phyloP scores from a whole-genome alignment of 345 rosid species.

The Rhizophora apiculata region DNA sequence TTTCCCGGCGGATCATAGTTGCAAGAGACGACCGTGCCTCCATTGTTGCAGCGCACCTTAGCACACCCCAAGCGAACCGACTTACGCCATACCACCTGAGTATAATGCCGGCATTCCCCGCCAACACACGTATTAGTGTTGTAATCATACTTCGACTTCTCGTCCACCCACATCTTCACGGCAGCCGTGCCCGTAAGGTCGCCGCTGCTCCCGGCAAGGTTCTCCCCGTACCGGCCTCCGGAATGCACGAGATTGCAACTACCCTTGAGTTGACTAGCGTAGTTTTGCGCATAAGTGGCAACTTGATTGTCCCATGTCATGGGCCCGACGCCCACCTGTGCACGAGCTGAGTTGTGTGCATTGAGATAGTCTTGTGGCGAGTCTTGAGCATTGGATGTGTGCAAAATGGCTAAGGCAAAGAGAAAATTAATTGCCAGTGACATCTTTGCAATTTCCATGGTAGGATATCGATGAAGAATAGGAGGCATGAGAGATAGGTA shows the following conservation, averaged over 20 bases:
- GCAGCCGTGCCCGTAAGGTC: conserved; percentile 9
- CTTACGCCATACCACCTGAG: conserved; percentile 30
- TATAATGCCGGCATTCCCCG: conserved; percentile 28
- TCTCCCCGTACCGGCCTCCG: conserved; percentile 14
- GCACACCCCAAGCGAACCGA: conserved; percentile 21
- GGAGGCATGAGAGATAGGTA: neutral
- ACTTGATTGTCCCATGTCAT: conserved; percentile 12
- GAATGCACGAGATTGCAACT: conserved; percentile 17
- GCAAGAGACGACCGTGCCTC: conserved; percentile 25
- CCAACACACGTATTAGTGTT: conserved; percentile 8
- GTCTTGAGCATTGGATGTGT: conserved; percentile 8
- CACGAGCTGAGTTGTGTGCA: conserved; percentile 18
- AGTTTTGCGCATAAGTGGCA: conserved; percentile 1
- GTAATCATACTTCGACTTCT: conserved; percentile 13
- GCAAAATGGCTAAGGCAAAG: neutral
- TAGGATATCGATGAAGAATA: neutral
- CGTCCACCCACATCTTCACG: conserved; percentile 17
- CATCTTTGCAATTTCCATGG: neutral
- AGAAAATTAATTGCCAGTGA: conserved; percentile 1
- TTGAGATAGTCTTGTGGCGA: conserved; percentile 13
- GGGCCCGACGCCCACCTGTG: conserved; percentile 1
- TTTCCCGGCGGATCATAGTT: conserved; percentile 32
- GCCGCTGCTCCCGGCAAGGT: neutral
- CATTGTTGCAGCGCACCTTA: conserved; percentile 23
- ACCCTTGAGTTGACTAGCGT: neutral